Base-by-base conservation (phyloP, 495 filamentous ascomycete genomes). In the Lepidopterella palustris region DNA sequence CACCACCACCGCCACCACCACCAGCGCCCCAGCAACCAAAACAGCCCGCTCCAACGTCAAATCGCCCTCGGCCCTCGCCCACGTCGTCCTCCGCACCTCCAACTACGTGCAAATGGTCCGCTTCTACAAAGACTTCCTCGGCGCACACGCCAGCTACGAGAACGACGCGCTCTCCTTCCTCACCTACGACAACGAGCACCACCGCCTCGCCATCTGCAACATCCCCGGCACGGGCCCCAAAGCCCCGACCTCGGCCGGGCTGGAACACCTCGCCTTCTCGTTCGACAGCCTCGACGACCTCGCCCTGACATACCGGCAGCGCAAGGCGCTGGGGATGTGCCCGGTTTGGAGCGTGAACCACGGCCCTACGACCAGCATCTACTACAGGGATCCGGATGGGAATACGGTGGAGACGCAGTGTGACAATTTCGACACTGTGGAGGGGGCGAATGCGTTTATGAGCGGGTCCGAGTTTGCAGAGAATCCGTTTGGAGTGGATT, bases 361-460 rank as follows among this genome's bases (percentile, higher is more conserved):
- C 9, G 35, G 35, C 13, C 9, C 18, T 11, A 78, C 72, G 2
- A 76, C 67, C 1, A 73, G 69, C 40, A 69, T 80, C 2, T 80
- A 78, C 57, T 78, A 79, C 57, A 60, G 61, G 18, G 77, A 80
- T 53, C 77, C 77, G 13, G 77, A 80, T 57, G 76, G 76, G 5
- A 80, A 80, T 63, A 35, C 53, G 47, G 55, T 79, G 29, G 77
- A 80, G 64, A 74, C 66, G 3, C 75, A 78, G 57, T 71, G 75
- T 1, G 76, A 77, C 49, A 72, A 69, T n/a, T 77, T 77, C 45
- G 69, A 72, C 6, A 70, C 68, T 5, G 49, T 64, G 1, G 76
- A 75, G 31, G 68, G 71, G 53, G 60, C 71, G 4, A 74, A 62
- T 1, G 66, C 59, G 28, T 77, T 66, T 45, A 68, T 79, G 52